Evolutionary conservation across 345 rosid genomes (phyloP).

Genomic region (Salix caprea): DNA sequence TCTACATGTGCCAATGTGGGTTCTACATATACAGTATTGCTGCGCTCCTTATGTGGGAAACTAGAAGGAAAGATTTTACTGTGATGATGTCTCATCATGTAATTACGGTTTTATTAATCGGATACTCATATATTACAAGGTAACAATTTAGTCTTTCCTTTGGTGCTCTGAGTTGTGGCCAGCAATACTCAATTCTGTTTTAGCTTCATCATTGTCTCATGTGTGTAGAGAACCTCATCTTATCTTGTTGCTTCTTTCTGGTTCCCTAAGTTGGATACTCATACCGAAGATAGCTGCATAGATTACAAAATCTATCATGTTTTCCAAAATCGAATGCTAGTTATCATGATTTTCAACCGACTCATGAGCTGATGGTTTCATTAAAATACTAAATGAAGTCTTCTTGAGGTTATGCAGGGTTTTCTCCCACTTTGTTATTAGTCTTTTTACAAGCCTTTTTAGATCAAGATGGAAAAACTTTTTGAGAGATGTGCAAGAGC

Average conservation of each 20-base stretch:
- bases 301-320: not conserved
- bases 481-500: not conserved
- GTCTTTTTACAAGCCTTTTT: not conserved
- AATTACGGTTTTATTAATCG: slow-evolving; percentile 68
- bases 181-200: not conserved
- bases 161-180: not conserved
- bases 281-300: not conserved
- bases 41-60: slow-evolving; percentile 90
- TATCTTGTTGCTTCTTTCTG: not conserved
- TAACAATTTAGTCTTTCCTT: slow-evolving; percentile 18
- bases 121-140: slow-evolving; percentile 78
- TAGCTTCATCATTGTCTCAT: not conserved
- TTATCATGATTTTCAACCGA: not conserved
- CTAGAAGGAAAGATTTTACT: slow-evolving; percentile 88
- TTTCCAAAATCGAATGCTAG: not conserved
- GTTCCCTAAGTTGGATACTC: not conserved
- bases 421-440: not conserved
- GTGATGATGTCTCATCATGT: slow-evolving; percentile 99
- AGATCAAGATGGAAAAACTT: not conserved
- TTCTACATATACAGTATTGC: slow-evolving; percentile 75
- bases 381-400: not conserved
- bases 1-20: slow-evolving; percentile 94
- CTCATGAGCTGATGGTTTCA: not conserved
- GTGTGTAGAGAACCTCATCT: not conserved
- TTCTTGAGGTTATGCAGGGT: not conserved